Percentiles rank a stretch among this genome's conserved stretches.
phyloP scores from a whole-genome alignment of 2,329 filamentous ascomycete genomes.

The Parastagonospora nodorum region DNA sequence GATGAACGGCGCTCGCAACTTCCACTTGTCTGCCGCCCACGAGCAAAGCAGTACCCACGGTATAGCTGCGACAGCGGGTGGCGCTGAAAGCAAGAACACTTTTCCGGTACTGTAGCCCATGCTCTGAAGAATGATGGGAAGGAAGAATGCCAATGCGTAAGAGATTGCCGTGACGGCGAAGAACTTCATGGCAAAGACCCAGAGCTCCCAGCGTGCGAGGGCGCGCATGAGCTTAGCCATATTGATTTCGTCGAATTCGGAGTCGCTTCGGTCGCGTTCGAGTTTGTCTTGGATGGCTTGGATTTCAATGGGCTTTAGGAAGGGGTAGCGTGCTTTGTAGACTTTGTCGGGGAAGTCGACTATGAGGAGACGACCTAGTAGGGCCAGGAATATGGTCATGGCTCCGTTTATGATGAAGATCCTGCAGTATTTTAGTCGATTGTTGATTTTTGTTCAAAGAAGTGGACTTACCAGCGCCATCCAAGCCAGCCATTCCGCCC shows the following conservation, averaged over 20 bases:
- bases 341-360: slow-evolving; percentile 41
- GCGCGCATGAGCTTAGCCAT: slow-evolving; percentile 15
- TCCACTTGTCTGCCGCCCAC: slow-evolving; percentile 21
- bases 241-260: slow-evolving; percentile 21
- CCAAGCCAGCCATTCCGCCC: slow-evolving; percentile 15
- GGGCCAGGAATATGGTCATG: slow-evolving; percentile 28
- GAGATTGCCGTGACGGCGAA: slow-evolving; percentile 20
- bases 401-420: slow-evolving; percentile 65
- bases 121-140: slow-evolving; percentile 30
- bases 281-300: slow-evolving; percentile 21
- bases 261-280: slow-evolving; percentile 19
- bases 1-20: slow-evolving; percentile 26
- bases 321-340: slow-evolving; percentile 18
- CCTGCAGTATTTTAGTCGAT: slow-evolving; percentile 1
- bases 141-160: slow-evolving; percentile 24
- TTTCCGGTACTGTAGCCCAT: slow-evolving; percentile 27
- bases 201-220: slow-evolving; percentile 20
- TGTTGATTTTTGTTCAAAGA: background rate
- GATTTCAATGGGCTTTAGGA: slow-evolving; percentile 20
- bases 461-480: slow-evolving; percentile 14
- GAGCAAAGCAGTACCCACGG: slow-evolving; percentile 29
- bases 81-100: slow-evolving; percentile 30
- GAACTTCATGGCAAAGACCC: slow-evolving; percentile 22
- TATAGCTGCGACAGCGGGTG: slow-evolving; percentile 29
- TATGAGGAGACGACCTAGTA: slow-evolving; percentile 30